These are phyloP conservation scores for Citropsis articulata DNA, from an alignment of 345 rosid species.

Conservation along the genomic window DNA sequence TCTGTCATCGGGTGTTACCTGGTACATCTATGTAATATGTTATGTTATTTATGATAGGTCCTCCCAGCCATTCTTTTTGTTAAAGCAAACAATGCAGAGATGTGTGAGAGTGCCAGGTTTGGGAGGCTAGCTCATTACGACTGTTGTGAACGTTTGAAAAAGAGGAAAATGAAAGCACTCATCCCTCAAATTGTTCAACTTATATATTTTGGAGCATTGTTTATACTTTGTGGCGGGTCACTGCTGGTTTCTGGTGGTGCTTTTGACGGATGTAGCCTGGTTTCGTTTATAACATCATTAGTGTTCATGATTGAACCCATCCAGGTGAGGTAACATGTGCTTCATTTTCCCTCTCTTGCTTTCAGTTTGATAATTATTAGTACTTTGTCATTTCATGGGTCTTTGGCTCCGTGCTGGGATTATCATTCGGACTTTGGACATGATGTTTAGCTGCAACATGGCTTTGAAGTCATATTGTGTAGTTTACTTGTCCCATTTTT, in stretches of 20 bases:
- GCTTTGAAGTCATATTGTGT: neutral
- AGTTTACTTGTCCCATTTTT: neutral
- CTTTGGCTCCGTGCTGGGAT: neutral
- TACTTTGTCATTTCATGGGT: neutral
- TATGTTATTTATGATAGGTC: conserved; percentile 39
- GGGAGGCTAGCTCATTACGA: conserved; percentile 68
- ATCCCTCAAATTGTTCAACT: conserved; percentile 80
- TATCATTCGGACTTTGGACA: neutral
- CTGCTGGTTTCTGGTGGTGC: conserved; percentile 60
- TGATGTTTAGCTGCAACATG: neutral
- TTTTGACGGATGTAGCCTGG: conserved; percentile 57
- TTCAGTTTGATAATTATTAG: neutral
- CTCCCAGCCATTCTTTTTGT: conserved; percentile 86
- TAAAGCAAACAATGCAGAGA: conserved; percentile 89
- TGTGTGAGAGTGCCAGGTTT: conserved; percentile 68
- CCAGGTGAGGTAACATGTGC: conserved; percentile 48
- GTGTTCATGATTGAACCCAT: conserved; percentile 84
- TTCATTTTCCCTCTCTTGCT: neutral
- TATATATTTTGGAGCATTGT: conserved; percentile 69
- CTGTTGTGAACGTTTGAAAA: conserved; percentile 51
- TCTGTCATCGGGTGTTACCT: conserved; percentile 1
- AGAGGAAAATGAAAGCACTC: conserved; percentile 91
- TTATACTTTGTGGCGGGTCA: conserved; percentile 67
- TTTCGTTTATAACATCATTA: conserved; percentile 78
- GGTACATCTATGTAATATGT: neutral